A percentile compares a stretch with the other conserved stretches of the same genome.
Evolutionary conservation across 108 stramenopile genomes (phyloP).

Genomic region (Discostella stelligeroides): DNA sequence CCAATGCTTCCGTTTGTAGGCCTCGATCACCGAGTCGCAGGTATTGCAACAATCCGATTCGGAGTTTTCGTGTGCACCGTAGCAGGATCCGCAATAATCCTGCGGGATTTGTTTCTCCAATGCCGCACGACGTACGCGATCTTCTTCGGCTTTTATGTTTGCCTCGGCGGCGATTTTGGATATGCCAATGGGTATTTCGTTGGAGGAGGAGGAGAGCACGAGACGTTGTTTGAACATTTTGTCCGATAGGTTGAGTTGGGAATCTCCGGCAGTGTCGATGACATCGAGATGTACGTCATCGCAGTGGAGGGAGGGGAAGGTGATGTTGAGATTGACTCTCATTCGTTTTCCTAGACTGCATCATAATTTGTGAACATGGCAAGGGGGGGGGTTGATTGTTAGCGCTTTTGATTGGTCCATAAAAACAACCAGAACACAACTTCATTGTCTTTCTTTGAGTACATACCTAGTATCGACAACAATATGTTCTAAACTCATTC

Average conservation of each 20-base stretch:
- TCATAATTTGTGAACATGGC: background rate
- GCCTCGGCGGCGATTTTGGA: constrained; percentile 35
- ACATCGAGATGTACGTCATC: constrained; percentile 96
- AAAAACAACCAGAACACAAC: background rate
- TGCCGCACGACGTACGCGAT: constrained; percentile 51
- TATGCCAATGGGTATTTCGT: background rate
- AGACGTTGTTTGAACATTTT: constrained; percentile 66
- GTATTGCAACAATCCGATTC: constrained; percentile 89
- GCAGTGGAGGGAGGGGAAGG: constrained; percentile 94
- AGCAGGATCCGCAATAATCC: constrained; percentile 97
- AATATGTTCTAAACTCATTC: constrained; percentile 59
- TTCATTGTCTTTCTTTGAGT: background rate
- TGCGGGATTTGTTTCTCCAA: constrained; percentile 51
- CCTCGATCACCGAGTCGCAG: constrained; percentile 67
- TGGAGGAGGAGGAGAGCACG: constrained; percentile 13
- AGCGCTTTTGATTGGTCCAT: too few relatives aligned
- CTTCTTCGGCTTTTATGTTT: constrained; percentile 44
- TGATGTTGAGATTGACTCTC: constrained; percentile 93
- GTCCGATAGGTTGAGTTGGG: constrained; percentile 91
- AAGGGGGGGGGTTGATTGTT: too few relatives aligned
- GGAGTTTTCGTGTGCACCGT: constrained; percentile 71
- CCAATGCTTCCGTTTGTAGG: constrained; percentile 84
- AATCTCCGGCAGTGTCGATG: constrained; percentile 98
- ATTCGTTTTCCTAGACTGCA: constrained; percentile 81
- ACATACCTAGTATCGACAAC: constrained; percentile 71